Evolutionary conservation across 768 basidiomycete species (phyloP).

Genomic region (Hericium rajendrae): DNA sequence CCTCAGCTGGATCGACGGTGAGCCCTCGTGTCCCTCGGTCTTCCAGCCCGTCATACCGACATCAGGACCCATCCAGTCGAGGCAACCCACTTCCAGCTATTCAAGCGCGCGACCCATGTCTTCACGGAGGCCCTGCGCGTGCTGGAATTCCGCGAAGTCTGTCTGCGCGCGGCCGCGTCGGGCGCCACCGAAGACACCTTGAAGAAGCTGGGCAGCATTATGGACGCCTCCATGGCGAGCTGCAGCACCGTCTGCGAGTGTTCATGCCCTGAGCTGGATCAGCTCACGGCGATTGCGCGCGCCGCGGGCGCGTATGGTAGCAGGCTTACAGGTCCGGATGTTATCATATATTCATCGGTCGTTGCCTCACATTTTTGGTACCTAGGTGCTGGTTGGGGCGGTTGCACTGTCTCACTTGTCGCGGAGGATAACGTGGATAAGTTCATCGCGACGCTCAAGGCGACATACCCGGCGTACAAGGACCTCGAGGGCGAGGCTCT

Average conservation of each 20-base stretch:
- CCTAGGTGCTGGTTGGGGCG: constrained; percentile 84
- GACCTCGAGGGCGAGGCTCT: constrained; percentile 48
- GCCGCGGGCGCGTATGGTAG: constrained; percentile 72
- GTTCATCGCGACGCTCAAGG: background rate
- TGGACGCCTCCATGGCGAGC: constrained; percentile 71
- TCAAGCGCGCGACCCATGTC: constrained; percentile 76
- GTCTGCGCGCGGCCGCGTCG: constrained; percentile 19
- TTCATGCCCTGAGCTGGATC: constrained; percentile 72
- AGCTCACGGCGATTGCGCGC: constrained; percentile 52
- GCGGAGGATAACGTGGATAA: background rate
- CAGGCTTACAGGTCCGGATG: constrained; percentile 61
- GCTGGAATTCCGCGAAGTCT: constrained; percentile 67
- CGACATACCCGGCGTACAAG: constrained; percentile 38
- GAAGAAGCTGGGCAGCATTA: constrained; percentile 51
- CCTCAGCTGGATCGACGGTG: constrained; percentile 74
- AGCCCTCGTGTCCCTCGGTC: constrained; percentile 14
- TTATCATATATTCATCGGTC: constrained; percentile 1
- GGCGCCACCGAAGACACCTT: constrained; percentile 25
- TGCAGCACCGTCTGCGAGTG: constrained; percentile 67
- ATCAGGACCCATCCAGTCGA: constrained; percentile 41
- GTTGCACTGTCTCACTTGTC: constrained; percentile 41
- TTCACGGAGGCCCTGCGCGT: constrained; percentile 75
- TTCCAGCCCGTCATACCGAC: background rate
- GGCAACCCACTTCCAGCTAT: constrained; percentile 72
- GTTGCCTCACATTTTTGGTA: background rate